phyloP scores from a whole-genome alignment of 805 yeast species.

The Yarrowia porcina region DNA sequence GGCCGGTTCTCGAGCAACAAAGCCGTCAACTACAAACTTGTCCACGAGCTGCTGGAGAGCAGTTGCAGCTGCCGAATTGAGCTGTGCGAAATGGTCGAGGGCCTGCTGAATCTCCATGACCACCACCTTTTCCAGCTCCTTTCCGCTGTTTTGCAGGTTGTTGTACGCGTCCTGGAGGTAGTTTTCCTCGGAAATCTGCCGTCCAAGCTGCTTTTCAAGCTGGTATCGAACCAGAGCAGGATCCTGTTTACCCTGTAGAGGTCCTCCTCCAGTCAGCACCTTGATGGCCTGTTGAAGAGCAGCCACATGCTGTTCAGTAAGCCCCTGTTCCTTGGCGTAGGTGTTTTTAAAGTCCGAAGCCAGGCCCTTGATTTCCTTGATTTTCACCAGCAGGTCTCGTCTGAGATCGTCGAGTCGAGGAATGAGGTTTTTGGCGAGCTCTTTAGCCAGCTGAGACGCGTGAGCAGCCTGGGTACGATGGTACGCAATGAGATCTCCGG shows the following conservation, averaged over 20 bases:
- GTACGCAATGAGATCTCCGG: constrained; percentile 62
- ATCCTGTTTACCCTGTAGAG: constrained; percentile 57
- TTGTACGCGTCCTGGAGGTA: constrained; percentile 83
- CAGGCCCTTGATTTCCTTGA: constrained; percentile 78
- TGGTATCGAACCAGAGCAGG: constrained; percentile 73
- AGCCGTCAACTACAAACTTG: constrained; percentile 67
- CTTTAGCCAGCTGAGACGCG: constrained; percentile 58
- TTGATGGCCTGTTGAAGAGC: constrained; percentile 44
- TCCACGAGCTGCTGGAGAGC: constrained; percentile 49
- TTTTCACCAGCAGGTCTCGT: constrained; percentile 75
- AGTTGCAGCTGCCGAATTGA: constrained; percentile 37
- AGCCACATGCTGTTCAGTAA: constrained; percentile 63
- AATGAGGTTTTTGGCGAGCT: constrained; percentile 56
- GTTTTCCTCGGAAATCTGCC: constrained; percentile 79
- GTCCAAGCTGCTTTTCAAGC: constrained; percentile 72
- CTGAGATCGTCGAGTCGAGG: constrained; percentile 66
- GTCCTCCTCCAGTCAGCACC: constrained; percentile 41
- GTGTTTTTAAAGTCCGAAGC: constrained; percentile 81
- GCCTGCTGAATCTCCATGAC: constrained; percentile 83
- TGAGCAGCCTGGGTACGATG: constrained; percentile 58
- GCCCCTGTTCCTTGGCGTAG: constrained; percentile 63
- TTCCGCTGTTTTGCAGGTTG: constrained; percentile 83
- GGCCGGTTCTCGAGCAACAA: constrained; percentile 71
- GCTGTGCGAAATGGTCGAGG: constrained; percentile 64
- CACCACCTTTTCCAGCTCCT: constrained; percentile 83